A percentile compares a stretch with the other conserved stretches of the same genome.
Evolutionary conservation across 768 basidiomycete species (phyloP).

Genomic region (Tricholoma matsutake): DNA sequence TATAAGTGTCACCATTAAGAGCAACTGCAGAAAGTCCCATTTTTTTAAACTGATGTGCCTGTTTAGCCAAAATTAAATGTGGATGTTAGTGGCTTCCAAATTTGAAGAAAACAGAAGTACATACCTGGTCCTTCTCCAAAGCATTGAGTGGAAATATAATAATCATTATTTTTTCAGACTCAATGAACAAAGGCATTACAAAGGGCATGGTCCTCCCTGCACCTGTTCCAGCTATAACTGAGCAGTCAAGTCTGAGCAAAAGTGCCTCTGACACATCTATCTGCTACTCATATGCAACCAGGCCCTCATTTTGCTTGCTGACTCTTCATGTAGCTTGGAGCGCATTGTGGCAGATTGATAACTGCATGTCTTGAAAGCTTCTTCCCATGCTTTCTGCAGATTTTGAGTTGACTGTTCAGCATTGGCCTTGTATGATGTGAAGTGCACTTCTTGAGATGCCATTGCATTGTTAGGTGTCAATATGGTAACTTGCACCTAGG

Average conservation of each 20-base stretch:
- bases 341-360: background rate
- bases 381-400: background rate
- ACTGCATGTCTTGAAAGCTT: background rate
- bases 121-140: too few relatives aligned
- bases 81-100: background rate
- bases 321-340: background rate
- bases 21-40: constrained; percentile 28
- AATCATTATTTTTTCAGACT: too few relatives aligned
- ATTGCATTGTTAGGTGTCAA: background rate
- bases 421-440: background rate
- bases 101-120: background rate
- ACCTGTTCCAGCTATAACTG: constrained; percentile 35
- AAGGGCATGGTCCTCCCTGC: constrained; percentile 37
- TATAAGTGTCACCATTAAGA: too few relatives aligned
- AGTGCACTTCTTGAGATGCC: background rate
- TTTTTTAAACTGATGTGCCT: constrained; percentile 24
- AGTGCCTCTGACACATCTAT: too few relatives aligned
- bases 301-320: too few relatives aligned
- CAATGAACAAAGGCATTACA: too few relatives aligned
- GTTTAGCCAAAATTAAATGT: background rate
- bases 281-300: too few relatives aligned
- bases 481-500: background rate
- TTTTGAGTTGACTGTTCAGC: background rate
- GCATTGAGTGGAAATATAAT: too few relatives aligned
- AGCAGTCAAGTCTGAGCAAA: too few relatives aligned